Conservation (phyloP, 2,329 filamentous ascomycete genomes). For the Talaromyces funiculosus region DNA sequence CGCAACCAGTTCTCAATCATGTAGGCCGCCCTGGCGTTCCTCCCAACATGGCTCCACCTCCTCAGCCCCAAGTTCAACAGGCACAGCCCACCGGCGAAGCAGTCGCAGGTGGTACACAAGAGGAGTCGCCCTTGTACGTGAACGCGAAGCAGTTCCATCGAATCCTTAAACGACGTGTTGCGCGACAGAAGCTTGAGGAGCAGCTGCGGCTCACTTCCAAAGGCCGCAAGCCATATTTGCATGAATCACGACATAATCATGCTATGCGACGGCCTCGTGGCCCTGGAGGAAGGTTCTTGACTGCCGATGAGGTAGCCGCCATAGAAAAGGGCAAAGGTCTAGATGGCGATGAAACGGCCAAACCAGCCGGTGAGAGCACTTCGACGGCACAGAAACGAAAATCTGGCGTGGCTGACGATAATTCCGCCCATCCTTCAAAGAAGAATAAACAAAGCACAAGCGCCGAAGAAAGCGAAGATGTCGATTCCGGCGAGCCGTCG, state of each 20-base stretch:
- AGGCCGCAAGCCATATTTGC: conserved; percentile 91
- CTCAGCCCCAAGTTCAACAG: conserved; percentile 57
- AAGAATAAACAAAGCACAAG: conserved; percentile 49
- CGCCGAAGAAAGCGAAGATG: conserved; percentile 47
- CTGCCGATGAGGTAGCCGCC: conserved; percentile 87
- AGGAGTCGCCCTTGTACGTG: conserved; percentile 93
- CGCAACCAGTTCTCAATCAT: conserved; percentile 72
- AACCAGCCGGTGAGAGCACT: conserved; percentile 28
- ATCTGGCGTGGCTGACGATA: conserved; percentile 41
- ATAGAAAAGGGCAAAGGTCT: conserved; percentile 63
- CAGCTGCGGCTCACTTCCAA: conserved; percentile 87
- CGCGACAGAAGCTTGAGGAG: conserved; percentile 88
- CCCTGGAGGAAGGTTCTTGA: conserved; percentile 90
- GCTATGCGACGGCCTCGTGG: conserved; percentile 93
- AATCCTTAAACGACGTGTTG: conserved; percentile 88
- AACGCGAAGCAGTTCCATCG: conserved; percentile 99
- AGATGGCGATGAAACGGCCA: conserved; percentile 26
- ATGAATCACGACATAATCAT: conserved; percentile 96
- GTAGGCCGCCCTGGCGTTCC: conserved; percentile 49
- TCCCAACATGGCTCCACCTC: conserved; percentile 45
- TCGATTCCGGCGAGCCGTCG: conserved; percentile 42
- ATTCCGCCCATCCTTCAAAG: conserved; percentile 40
- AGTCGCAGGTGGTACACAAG: conserved; percentile 58
- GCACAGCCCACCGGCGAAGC: conserved; percentile 77
- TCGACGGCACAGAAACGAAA: conserved; percentile 47